phyloP scores from a whole-genome alignment of 495 filamentous ascomycete genomes.

The Hyphodiscus hymeniophilus region DNA sequence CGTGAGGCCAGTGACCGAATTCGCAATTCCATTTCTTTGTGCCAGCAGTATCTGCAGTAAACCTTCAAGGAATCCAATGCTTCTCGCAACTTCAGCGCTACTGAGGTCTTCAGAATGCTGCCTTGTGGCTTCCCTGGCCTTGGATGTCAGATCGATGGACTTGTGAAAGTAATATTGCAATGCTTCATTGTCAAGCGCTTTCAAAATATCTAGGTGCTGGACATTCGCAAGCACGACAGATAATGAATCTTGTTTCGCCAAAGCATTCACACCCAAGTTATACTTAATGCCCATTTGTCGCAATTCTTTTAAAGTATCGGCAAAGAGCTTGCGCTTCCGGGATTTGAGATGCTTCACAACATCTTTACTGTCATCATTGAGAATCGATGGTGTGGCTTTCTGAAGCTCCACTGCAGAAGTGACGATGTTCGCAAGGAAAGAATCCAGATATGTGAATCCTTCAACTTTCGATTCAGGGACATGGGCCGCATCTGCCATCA shows the following conservation, averaged over 20 bases:
- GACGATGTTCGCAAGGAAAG: slow-evolving; percentile 58
- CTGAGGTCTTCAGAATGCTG: slow-evolving; percentile 81
- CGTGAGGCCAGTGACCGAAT: slow-evolving; percentile 23
- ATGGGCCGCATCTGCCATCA: slow-evolving; percentile 51
- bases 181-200: slow-evolving; percentile 24
- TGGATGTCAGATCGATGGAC: slow-evolving; percentile 59
- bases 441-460: slow-evolving; percentile 50
- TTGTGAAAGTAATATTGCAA: slow-evolving; percentile 73
- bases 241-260: slow-evolving; percentile 64
- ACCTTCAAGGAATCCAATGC: slow-evolving; percentile 75
- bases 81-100: slow-evolving; percentile 63
- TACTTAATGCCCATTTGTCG: slow-evolving; percentile 83
- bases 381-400: slow-evolving; percentile 64
- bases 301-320: slow-evolving; percentile 72
- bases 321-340: slow-evolving; percentile 83
- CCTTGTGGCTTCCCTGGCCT: slow-evolving; percentile 51
- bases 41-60: slow-evolving; percentile 58
- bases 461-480: slow-evolving; percentile 45
- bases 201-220: slow-evolving; percentile 23
- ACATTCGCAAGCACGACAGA: slow-evolving; percentile 55
- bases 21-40: slow-evolving; percentile 53
- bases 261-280: slow-evolving; percentile 59
- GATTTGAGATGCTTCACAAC: slow-evolving; percentile 78
- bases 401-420: slow-evolving; percentile 62
- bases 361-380: slow-evolving; percentile 78